Conservation (phyloP, 148 eudicot genomes). For the Cornus suecica region DNA sequence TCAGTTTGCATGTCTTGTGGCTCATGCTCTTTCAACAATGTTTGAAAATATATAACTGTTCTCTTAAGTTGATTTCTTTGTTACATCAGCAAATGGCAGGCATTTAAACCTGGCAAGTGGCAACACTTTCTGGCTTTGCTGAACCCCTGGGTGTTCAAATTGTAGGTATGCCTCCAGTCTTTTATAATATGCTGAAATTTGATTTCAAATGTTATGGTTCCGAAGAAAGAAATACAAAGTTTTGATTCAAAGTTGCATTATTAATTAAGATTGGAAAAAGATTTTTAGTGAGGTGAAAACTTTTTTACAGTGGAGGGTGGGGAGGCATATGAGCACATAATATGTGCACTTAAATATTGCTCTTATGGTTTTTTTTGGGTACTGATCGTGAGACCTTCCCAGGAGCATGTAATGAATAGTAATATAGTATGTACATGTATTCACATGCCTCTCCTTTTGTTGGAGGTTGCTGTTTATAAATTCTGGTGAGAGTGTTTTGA, state of each 20-base stretch:
- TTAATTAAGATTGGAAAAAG: background rate
- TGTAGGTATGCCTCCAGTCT: slow-evolving; percentile 56
- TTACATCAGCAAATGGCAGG: slow-evolving; percentile 95
- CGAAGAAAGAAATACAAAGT: background rate
- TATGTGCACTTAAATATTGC: background rate
- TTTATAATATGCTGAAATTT: background rate
- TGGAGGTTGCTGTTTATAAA: background rate
- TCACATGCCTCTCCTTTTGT: background rate
- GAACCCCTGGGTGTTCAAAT: slow-evolving; percentile 95
- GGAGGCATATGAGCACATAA: background rate
- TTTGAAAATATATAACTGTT: slow-evolving; percentile 8
- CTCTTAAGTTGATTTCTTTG: slow-evolving; percentile 10
- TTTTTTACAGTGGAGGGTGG: background rate
- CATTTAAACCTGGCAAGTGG: slow-evolving; percentile 94
- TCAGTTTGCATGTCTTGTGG: background rate
- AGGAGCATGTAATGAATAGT: too few relatives aligned
- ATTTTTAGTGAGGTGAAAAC: background rate
- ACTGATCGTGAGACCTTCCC: background rate
- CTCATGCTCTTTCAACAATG: background rate
- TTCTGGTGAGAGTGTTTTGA: background rate
- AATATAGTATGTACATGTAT: too few relatives aligned
- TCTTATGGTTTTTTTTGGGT: background rate
- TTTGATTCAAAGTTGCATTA: background rate
- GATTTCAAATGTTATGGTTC: background rate
- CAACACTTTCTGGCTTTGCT: slow-evolving; percentile 92